Evolutionary conservation across 148 eudicot species (phyloP).

Genomic region (Camellia japonica): DNA sequence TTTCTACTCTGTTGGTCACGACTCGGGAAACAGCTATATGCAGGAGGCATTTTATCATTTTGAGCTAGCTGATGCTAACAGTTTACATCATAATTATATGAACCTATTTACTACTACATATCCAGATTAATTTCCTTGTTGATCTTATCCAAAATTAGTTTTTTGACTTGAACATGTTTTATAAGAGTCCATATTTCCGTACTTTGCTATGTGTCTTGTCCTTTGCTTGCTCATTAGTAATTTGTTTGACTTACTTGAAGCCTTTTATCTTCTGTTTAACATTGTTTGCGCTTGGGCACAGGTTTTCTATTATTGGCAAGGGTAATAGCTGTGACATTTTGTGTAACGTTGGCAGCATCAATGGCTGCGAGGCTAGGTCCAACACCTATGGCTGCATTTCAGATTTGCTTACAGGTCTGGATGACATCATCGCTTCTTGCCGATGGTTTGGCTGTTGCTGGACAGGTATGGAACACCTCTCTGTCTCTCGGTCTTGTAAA

Average conservation of each 20-base stretch:
- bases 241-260: background rate
- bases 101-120: background rate
- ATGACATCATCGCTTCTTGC: slow-evolving; percentile 92
- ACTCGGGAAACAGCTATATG: too few species aligned
- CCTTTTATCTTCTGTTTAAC: background rate
- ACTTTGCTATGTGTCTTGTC: background rate
- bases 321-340: slow-evolving; percentile 80
- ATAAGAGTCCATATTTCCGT: background rate
- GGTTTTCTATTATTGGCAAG: slow-evolving; percentile 70
- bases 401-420: slow-evolving; percentile 95
- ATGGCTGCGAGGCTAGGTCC: slow-evolving; percentile 88
- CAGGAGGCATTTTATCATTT: too few species aligned
- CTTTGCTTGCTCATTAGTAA: background rate
- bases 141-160: background rate
- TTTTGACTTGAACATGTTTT: too few species aligned
- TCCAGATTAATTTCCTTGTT: background rate
- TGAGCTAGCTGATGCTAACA: too few species aligned
- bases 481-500: background rate
- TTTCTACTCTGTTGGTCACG: too few species aligned
- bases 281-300: slow-evolving; percentile 21
- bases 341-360: slow-evolving; percentile 91
- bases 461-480: slow-evolving; percentile 51
- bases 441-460: slow-evolving; percentile 97
- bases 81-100: too few species aligned
- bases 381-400: slow-evolving; percentile 92